Evolutionary conservation across 257 asterid genomes (phyloP).

Genomic region (Osmanthus fragrans): DNA sequence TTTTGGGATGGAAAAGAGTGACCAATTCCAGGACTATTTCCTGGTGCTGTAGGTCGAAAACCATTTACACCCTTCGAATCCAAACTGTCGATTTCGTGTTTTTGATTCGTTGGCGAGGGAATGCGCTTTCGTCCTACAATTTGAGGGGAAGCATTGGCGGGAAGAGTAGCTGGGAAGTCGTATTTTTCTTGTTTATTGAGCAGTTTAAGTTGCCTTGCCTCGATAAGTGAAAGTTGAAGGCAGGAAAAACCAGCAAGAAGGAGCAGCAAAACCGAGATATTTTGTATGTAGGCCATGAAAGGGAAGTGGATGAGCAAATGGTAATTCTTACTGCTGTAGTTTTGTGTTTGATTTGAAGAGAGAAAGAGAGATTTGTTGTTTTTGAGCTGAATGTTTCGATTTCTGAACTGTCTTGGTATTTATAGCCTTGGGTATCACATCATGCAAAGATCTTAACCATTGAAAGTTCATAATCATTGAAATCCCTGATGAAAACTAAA

Average conservation of each 20-base stretch:
- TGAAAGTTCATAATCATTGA: constrained; percentile 28
- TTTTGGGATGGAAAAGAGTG: constrained; percentile 35
- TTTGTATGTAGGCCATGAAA: constrained; percentile 37
- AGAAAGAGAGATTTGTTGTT: constrained; percentile 17
- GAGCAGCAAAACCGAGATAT: constrained; percentile 29
- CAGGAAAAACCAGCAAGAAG: constrained; percentile 31
- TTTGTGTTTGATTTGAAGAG: constrained; percentile 1
- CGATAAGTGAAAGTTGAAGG: constrained; percentile 31
- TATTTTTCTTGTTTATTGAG: constrained; percentile 16
- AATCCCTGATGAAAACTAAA: background rate
- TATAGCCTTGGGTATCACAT: constrained; percentile 26
- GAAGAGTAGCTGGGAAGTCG: constrained; percentile 1
- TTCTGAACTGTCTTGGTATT: constrained; percentile 31
- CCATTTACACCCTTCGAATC: constrained; percentile 14
- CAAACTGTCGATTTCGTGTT: constrained; percentile 15
- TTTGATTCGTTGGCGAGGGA: constrained; percentile 17
- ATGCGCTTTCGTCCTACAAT: constrained; percentile 1
- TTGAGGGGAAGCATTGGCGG: background rate
- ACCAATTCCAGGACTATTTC: constrained; percentile 75
- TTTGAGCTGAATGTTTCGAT: constrained; percentile 25
- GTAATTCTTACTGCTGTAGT: background rate
- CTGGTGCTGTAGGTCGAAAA: constrained; percentile 54
- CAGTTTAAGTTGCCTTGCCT: constrained; percentile 49
- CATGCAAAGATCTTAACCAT: constrained; percentile 27
- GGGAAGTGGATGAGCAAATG: background rate